Evolutionary conservation across 2,329 filamentous ascomycete genomes (phyloP).

Genomic region (Nannizzia gypsea): DNA sequence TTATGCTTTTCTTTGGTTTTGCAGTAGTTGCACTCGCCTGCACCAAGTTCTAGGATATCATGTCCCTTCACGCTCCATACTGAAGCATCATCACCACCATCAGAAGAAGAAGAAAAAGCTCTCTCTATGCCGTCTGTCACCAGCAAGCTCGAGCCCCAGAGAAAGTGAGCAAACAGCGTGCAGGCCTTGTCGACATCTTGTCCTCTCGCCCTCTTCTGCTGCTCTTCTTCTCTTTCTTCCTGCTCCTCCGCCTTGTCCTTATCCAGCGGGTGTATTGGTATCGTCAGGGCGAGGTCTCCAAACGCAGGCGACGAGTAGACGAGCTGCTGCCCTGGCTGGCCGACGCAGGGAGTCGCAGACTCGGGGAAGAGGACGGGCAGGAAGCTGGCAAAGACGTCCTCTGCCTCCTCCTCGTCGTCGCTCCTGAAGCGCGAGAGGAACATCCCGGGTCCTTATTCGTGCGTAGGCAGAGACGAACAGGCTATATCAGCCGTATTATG

Average conservation of each 20-base stretch:
- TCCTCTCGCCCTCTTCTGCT: slow-evolving; percentile 14
- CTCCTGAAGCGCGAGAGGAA: not conserved
- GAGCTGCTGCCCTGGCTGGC: slow-evolving; percentile 40
- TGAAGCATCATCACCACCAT: slow-evolving; percentile 11
- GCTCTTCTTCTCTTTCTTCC: not conserved
- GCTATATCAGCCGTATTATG: not conserved
- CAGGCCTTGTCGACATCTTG: slow-evolving; percentile 17
- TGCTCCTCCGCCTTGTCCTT: slow-evolving; percentile 11
- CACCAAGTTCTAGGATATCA: slow-evolving; percentile 47
- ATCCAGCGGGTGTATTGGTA: slow-evolving; percentile 34
- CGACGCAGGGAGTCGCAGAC: slow-evolving; percentile 44
- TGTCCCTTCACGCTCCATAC: slow-evolving; percentile 38
- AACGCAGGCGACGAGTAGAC: slow-evolving; percentile 37
- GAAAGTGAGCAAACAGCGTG: slow-evolving; percentile 46
- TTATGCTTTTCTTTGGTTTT: too few species aligned
- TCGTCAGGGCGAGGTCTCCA: slow-evolving; percentile 30
- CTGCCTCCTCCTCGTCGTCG: slow-evolving; percentile 24
- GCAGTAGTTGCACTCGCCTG: slow-evolving; percentile 37
- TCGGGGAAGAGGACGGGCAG: slow-evolving; percentile 46
- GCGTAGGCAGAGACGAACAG: not conserved
- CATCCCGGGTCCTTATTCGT: not conserved
- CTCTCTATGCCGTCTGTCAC: slow-evolving; percentile 30
- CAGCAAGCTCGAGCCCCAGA: slow-evolving; percentile 45
- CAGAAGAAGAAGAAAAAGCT: slow-evolving; percentile 1
- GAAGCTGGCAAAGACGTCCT: slow-evolving; percentile 45